Conservation (phyloP, 768 basidiomycete genomes). For the Epithele typhae region DNA sequence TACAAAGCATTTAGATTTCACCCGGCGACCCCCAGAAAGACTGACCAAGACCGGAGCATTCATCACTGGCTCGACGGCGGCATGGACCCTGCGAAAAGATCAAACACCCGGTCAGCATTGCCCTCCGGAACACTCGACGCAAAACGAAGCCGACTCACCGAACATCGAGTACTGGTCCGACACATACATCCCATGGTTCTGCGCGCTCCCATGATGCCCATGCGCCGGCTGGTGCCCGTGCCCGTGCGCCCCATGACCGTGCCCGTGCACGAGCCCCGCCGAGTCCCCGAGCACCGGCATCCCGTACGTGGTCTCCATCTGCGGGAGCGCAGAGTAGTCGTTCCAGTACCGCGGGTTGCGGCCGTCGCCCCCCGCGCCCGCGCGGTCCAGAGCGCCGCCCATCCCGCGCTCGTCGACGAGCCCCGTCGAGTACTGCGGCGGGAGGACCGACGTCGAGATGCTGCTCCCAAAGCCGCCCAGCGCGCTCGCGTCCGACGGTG, state of each 20-base stretch:
- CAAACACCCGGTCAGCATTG: neutral
- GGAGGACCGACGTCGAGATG: constrained; percentile 68
- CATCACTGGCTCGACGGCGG: constrained; percentile 15
- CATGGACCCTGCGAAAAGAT: constrained; percentile 9
- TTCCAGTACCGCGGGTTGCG: constrained; percentile 34
- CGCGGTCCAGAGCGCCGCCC: neutral
- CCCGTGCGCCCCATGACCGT: constrained; percentile 3
- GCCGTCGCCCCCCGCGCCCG: constrained; percentile 11
- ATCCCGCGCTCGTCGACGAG: constrained; percentile 46
- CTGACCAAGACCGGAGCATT: no score
- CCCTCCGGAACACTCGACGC: neutral
- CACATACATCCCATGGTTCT: constrained; percentile 16
- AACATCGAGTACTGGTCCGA: constrained; percentile 25
- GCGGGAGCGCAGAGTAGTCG: constrained; percentile 30
- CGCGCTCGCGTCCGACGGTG: constrained; percentile 22
- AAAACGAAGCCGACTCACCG: constrained; percentile 13
- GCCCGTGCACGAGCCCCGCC: constrained; percentile 3
- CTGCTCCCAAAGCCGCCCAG: constrained; percentile 37
- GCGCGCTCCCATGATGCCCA: neutral
- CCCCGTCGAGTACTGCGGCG: constrained; percentile 73
- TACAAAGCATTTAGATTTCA: no score
- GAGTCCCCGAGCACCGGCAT: constrained; percentile 24
- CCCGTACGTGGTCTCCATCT: constrained; percentile 29
- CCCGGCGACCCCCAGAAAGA: neutral
- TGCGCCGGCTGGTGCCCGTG: neutral